Evolutionary conservation across 257 asterid species (phyloP).

Genomic region (Lycium barbarum): DNA sequence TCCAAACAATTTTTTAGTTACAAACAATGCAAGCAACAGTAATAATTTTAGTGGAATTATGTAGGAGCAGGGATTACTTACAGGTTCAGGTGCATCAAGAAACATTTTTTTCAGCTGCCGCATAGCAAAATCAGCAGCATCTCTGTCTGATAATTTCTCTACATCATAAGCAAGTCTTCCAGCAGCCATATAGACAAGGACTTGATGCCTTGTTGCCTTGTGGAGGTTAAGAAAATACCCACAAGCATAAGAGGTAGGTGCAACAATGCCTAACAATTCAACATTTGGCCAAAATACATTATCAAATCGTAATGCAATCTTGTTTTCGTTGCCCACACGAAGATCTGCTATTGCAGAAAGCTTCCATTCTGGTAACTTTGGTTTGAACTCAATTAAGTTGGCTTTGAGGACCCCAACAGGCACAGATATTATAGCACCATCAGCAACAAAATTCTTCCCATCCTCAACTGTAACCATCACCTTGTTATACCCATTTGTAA

Average conservation of each 20-base stretch:
- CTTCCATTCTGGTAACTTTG: conserved; percentile 94
- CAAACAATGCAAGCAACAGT: too few species aligned
- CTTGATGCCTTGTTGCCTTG: conserved; percentile 86
- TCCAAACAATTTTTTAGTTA: too few species aligned
- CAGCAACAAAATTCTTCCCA: conserved; percentile 80
- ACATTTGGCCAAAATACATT: conserved; percentile 93
- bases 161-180: conserved; percentile 89
- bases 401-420: conserved; percentile 93
- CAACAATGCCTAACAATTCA: conserved; percentile 82
- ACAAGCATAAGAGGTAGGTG: conserved; percentile 84
- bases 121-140: conserved; percentile 77
- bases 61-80: conserved; percentile 45
- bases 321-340: conserved; percentile 94
- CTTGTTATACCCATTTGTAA: conserved; percentile 68
- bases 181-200: conserved; percentile 98
- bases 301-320: conserved; percentile 82
- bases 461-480: conserved; percentile 75
- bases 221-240: conserved; percentile 99
- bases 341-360: conserved; percentile 87
- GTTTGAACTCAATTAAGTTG: conserved; percentile 77
- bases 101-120: conserved; percentile 85
- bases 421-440: conserved; percentile 88
- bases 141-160: conserved; percentile 88
- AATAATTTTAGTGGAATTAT: too few species aligned
- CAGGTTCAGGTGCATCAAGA: conserved; percentile 83